phyloP scores from a whole-genome alignment of 345 rosid genomes.

The Cardamine occulta region DNA sequence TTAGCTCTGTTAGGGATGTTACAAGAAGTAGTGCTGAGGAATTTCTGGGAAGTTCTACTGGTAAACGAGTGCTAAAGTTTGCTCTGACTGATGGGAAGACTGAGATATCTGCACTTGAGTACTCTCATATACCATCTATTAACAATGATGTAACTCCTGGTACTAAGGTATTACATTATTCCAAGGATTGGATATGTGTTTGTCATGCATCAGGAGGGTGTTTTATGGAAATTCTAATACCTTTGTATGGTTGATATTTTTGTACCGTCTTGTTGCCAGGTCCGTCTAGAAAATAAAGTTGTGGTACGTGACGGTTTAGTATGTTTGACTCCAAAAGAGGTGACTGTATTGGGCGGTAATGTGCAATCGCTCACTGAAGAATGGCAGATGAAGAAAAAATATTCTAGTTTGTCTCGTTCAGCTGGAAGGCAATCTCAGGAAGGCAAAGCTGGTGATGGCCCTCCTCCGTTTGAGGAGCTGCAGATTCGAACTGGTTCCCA shows the following conservation, averaged over 20 bases:
- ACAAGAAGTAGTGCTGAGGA: slow-evolving; percentile 68
- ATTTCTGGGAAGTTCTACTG: slow-evolving; percentile 52
- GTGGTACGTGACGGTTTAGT: slow-evolving; percentile 61
- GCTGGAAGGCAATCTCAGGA: slow-evolving; percentile 55
- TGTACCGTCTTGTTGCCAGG: slow-evolving; percentile 49
- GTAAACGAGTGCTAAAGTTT: slow-evolving; percentile 62
- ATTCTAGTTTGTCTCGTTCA: slow-evolving; percentile 61
- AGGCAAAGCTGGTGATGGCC: slow-evolving; percentile 60
- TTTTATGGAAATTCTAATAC: background rate
- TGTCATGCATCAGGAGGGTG: slow-evolving; percentile 17
- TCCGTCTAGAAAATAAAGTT: slow-evolving; percentile 78
- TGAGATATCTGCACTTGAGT: slow-evolving; percentile 79
- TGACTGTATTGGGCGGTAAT: slow-evolving; percentile 76
- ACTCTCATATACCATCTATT: slow-evolving; percentile 58
- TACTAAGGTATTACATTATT: slow-evolving; percentile 64
- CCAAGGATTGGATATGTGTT: background rate
- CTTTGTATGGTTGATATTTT: slow-evolving; percentile 5
- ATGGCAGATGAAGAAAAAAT: slow-evolving; percentile 88
- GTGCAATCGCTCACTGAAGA: slow-evolving; percentile 83
- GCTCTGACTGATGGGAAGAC: slow-evolving; percentile 71
- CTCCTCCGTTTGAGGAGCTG: slow-evolving; percentile 89
- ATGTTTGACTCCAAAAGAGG: slow-evolving; percentile 68
- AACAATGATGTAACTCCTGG: slow-evolving; percentile 73
- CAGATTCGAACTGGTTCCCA: slow-evolving; percentile 51
- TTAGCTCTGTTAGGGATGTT: slow-evolving; percentile 72